phyloP scores from a whole-genome alignment of 345 rosid species.

The Ceriops zippeliana region DNA sequence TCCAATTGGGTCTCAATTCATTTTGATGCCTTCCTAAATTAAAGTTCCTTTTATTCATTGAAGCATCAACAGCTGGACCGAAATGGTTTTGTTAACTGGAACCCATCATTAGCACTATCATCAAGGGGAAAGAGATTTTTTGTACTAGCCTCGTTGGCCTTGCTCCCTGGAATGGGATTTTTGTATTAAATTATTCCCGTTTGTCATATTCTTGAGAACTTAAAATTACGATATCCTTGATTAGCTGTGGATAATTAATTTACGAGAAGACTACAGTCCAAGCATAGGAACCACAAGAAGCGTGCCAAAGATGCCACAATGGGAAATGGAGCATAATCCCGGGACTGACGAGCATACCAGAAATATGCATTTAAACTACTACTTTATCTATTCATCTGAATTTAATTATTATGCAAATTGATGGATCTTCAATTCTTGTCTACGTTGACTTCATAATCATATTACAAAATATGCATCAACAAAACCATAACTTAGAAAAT shows the following conservation, averaged over 20 bases:
- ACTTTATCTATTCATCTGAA: too few species aligned
- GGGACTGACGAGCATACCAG: too few species aligned
- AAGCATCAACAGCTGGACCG: constrained; percentile 9
- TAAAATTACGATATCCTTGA: not conserved
- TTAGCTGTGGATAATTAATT: not conserved
- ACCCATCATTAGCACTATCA: not conserved
- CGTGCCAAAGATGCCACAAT: too few species aligned
- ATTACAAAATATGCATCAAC: too few species aligned
- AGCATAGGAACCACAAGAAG: too few species aligned
- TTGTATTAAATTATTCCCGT: not conserved
- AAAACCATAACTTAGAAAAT: too few species aligned
- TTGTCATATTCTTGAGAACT: not conserved
- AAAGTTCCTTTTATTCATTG: not conserved
- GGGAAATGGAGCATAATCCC: too few species aligned
- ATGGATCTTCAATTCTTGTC: too few species aligned
- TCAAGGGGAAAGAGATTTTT: constrained; percentile 1
- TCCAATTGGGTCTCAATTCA: constrained; percentile 6
- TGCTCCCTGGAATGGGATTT: constrained; percentile 21
- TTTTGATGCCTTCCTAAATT: not conserved
- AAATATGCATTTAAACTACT: too few species aligned
- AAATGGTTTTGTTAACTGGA: not conserved
- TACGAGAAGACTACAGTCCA: too few species aligned
- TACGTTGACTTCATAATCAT: too few species aligned
- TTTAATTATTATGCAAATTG: too few species aligned
- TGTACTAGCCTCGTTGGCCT: not conserved